Conservation (phyloP, 331 rosid species). For the Telfairia occidentalis region DNA sequence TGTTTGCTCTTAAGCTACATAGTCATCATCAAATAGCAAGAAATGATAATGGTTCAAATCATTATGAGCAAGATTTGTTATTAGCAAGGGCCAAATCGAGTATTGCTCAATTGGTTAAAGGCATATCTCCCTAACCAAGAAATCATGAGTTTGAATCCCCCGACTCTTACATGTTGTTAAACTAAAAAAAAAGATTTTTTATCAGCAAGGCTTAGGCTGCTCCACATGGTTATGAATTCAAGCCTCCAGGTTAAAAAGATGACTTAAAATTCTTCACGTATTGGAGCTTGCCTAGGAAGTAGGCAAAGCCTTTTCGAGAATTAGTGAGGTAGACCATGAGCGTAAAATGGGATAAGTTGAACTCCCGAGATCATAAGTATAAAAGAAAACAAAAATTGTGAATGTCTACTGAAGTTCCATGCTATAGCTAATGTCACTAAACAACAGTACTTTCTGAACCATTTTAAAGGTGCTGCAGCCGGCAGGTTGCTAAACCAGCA, state of each 20-base stretch:
- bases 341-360: background rate
- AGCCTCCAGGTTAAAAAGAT: background rate
- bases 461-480: background rate
- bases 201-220: background rate
- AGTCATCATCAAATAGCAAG: background rate
- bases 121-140: too few species aligned
- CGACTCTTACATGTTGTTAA: too few species aligned
- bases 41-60: background rate
- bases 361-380: background rate
- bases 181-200: background rate
- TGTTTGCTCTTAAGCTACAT: background rate
- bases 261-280: background rate
- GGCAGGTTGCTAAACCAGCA: slow-evolving; percentile 1
- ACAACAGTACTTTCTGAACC: background rate
- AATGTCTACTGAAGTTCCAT: background rate
- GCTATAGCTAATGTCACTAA: background rate
- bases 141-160: too few species aligned
- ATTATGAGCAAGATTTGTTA: background rate
- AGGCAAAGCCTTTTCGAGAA: background rate
- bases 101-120: too few species aligned
- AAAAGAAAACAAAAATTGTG: too few species aligned
- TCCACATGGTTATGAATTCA: background rate
- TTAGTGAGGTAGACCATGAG: background rate
- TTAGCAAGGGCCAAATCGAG: background rate
- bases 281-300: background rate